Evolutionary conservation across 495 filamentous ascomycete species (phyloP), one percentile per base, ranked within the genome.

Genomic region (Hyaloscypha finlandica): DNA sequence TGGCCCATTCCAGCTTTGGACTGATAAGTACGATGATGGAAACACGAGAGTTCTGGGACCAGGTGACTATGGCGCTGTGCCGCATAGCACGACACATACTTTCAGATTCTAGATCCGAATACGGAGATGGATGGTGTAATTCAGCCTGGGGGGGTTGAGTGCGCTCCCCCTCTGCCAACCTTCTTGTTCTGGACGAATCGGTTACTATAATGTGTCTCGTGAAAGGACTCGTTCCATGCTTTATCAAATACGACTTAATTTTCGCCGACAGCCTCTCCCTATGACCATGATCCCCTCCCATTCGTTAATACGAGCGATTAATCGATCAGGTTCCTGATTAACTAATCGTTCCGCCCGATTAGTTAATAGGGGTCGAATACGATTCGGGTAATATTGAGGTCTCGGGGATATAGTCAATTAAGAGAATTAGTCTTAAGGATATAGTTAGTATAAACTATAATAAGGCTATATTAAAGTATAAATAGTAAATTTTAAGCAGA

Each of bases 91-190:
- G 6, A 81, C 78, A 6, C 81, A 81, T 61, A 83, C 79, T 2
- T 81, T 63, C 77, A 79, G 56, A 76, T 81, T 42, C 59, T 81
- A 5, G 81, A 83, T 35, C 77, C 79, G 11, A 79, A 83, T 59
- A 80, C 77, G 1, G 77, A 81, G 70, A 77, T 83, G 74, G 71
- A 76, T 9, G 80, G 80, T 0, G 75, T 81, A 0, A 74, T 83
- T 37, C 71, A 74, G 3, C 81, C 81, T 22, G 81, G 81, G 55
- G 80, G 80, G 11, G 81, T 82, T 52, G 81, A 83, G 74, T 79
- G 74, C 60, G 71, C 63, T 30, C 11, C n/a, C 11, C 19, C 52
- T 57, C 25, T 30, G 60, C 52, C 30, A 25, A 35, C 33, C 55
- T 58, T 2, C 37, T 61, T 31, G 65, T 52, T 37, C 19, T 53